A percentile compares a stretch with the other conserved stretches of the same genome.
Evolutionary conservation across 202 grass and related monocot species (phyloP).

Genomic region (Digitaria exilis): DNA sequence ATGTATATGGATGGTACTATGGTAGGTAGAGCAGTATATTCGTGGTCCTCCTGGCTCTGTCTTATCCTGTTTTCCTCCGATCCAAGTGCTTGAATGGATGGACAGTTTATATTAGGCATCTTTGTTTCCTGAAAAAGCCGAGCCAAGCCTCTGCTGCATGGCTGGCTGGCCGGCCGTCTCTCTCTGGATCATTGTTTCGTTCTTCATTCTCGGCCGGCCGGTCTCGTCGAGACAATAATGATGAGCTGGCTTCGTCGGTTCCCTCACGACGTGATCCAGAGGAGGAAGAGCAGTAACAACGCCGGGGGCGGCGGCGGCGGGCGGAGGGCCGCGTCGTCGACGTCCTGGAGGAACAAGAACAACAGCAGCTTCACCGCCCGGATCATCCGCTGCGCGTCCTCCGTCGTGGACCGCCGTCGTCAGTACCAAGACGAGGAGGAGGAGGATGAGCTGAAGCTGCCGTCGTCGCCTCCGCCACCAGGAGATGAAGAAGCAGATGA

Average conservation of each 20-base stretch:
- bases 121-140: too few species aligned
- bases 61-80: too few species aligned
- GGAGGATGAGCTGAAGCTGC: not conserved
- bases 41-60: not conserved
- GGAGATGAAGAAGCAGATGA: too few species aligned
- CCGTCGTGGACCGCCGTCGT: not conserved
- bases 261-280: conserved; percentile 34
- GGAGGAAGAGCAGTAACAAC: not conserved
- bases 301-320: not conserved
- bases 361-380: conserved; percentile 30
- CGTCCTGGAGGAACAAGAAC: conserved; percentile 36
- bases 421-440: not conserved
- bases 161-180: too few species aligned
- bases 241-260: conserved; percentile 50
- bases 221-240: not conserved
- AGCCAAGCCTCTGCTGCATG: too few species aligned
- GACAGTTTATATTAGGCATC: too few species aligned
- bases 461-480: not conserved
- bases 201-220: too few species aligned
- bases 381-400: conserved; percentile 14
- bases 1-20: too few species aligned
- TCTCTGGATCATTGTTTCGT: not conserved
- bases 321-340: not conserved
- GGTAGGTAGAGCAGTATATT: too few species aligned
- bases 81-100: too few species aligned